Conservation (phyloP, 192 early-diverging fungal genomes). For the Linnemannia hyalina region DNA sequence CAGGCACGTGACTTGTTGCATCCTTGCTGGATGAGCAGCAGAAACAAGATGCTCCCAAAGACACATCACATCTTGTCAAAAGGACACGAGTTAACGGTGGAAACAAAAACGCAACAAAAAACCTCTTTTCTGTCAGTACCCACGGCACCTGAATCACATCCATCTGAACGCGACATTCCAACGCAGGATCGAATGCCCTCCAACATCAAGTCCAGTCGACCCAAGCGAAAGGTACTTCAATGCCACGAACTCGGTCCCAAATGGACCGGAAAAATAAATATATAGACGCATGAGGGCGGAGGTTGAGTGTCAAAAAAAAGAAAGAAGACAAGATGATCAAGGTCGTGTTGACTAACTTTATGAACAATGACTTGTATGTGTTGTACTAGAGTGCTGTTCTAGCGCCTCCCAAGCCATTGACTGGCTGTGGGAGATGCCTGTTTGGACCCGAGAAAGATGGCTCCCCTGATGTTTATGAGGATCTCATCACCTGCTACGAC, state of each 20-base stretch:
- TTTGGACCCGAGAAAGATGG: conserved; percentile 59
- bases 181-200: conserved; percentile 49
- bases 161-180: conserved; percentile 32
- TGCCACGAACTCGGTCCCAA: neutral
- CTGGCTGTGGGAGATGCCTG: conserved; percentile 47
- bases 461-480: conserved; percentile 51
- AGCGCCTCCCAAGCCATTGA: conserved; percentile 24
- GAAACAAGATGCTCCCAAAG: neutral
- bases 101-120: neutral
- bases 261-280: conserved; percentile 3
- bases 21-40: neutral
- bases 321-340: neutral
- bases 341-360: neutral
- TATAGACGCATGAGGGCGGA: neutral
- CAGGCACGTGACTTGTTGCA: neutral
- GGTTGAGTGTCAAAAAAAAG: neutral
- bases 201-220: conserved; percentile 29
- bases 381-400: conserved; percentile 14
- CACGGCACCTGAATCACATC: conserved; percentile 22
- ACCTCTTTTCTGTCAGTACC: neutral
- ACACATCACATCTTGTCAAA: neutral
- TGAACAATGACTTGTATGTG: neutral
- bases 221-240: conserved; percentile 47
- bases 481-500: conserved; percentile 61
- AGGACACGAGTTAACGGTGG: neutral